Conservation (phyloP, 257 asterid genomes). For the Striga asiatica region DNA sequence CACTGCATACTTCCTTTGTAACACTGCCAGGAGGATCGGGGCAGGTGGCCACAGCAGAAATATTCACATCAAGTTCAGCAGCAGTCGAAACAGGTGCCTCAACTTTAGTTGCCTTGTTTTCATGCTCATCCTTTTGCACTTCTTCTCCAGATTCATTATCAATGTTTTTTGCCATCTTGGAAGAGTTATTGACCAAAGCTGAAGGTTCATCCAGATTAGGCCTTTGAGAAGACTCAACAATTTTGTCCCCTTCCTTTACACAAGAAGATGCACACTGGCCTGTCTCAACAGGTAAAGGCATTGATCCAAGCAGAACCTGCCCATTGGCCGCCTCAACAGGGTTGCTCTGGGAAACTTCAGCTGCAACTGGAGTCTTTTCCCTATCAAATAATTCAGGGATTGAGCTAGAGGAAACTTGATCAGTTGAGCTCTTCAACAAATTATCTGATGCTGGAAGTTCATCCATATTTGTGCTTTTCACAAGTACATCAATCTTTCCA, state of each 20-base stretch:
- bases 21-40: slow-evolving; percentile 27
- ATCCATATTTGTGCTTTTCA: slow-evolving; percentile 10
- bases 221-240: slow-evolving; percentile 14
- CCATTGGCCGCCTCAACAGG: slow-evolving; percentile 10
- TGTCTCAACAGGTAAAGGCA: background rate
- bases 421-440: slow-evolving; percentile 14
- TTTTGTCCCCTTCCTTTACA: slow-evolving; percentile 14
- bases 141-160: slow-evolving; percentile 19
- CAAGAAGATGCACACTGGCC: background rate
- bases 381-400: slow-evolving; percentile 16
- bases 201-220: slow-evolving; percentile 10
- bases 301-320: slow-evolving; percentile 12
- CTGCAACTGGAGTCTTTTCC: slow-evolving; percentile 6
- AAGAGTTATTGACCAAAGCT: background rate
- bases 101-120: slow-evolving; percentile 5
- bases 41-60: slow-evolving; percentile 14
- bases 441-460: slow-evolving; percentile 15
- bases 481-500: slow-evolving; percentile 9
- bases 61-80: slow-evolving; percentile 11
- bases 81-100: slow-evolving; percentile 12
- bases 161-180: slow-evolving; percentile 14
- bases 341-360: slow-evolving; percentile 15
- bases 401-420: slow-evolving; percentile 18
- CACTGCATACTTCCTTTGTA: slow-evolving; percentile 18
- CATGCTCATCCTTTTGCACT: slow-evolving; percentile 13